phyloP scores from a whole-genome alignment of 257 asterid species.

The Striga asiatica region DNA sequence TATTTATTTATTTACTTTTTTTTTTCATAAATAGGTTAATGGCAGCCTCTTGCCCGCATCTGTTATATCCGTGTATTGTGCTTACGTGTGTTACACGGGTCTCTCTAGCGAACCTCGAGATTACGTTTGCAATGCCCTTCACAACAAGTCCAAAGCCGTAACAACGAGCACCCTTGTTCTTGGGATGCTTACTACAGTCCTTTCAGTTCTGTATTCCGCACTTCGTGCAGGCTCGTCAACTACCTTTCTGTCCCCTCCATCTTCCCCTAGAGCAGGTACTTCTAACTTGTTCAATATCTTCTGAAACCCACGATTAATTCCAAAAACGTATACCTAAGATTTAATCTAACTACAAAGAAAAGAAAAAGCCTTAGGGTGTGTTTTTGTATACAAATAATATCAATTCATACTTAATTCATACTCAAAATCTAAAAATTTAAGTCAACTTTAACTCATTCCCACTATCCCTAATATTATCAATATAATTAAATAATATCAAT shows the following conservation, averaged over 20 bases:
- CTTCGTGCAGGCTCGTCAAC: slow-evolving; percentile 96
- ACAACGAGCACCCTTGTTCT: slow-evolving; percentile 71
- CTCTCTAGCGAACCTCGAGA: slow-evolving; percentile 88
- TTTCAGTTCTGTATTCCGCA: slow-evolving; percentile 84
- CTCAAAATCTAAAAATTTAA: too few species aligned
- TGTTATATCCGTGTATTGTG: slow-evolving; percentile 86
- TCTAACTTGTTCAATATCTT: background rate
- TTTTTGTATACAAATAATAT: too few species aligned
- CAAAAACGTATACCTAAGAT: too few species aligned
- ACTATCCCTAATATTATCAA: too few species aligned
- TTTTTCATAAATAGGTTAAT: slow-evolving; percentile 58
- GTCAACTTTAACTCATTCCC: too few species aligned
- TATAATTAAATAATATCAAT: too few species aligned
- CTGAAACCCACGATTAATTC: background rate
- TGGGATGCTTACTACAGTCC: slow-evolving; percentile 87
- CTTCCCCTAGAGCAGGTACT: slow-evolving; percentile 88
- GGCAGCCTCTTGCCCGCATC: slow-evolving; percentile 98
- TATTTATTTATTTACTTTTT: too few species aligned
- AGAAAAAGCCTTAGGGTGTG: background rate
- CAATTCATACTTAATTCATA: too few species aligned
- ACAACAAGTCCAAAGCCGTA: slow-evolving; percentile 63
- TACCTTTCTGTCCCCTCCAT: slow-evolving; percentile 81
- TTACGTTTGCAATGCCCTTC: slow-evolving; percentile 85
- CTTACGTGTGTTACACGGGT: slow-evolving; percentile 86
- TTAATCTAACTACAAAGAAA: too few species aligned